Conservation (phyloP, 495 filamentous ascomycete genomes). For the Geopyxis carbonaria region DNA sequence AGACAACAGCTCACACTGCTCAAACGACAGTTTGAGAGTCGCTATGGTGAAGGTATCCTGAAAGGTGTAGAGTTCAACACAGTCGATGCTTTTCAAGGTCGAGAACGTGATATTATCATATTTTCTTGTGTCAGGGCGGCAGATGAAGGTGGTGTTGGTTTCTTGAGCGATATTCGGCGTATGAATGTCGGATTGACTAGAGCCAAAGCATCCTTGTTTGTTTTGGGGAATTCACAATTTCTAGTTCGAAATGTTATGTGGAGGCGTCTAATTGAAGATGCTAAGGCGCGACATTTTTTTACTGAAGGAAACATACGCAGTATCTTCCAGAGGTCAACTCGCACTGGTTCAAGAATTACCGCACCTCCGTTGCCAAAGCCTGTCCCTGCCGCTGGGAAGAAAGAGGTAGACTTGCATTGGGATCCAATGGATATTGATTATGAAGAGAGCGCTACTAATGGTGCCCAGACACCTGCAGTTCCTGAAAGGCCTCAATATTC, state of each 20-base stretch:
- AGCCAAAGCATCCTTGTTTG: constrained; percentile 89
- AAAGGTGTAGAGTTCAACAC: constrained; percentile 89
- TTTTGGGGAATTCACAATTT: constrained; percentile 77
- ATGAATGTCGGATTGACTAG: constrained; percentile 98
- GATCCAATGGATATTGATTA: constrained; percentile 23
- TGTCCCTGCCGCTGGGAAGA: neutral
- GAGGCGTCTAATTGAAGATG: constrained; percentile 66
- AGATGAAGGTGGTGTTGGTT: constrained; percentile 77
- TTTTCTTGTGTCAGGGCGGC: constrained; percentile 95
- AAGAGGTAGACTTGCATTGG: neutral
- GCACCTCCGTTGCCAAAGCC: constrained; percentile 1
- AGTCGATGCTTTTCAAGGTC: constrained; percentile 92
- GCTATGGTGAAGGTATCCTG: constrained; percentile 58
- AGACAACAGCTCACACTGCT: constrained; percentile 79
- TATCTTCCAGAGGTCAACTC: constrained; percentile 8
- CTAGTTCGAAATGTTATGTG: constrained; percentile 79
- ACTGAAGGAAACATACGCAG: constrained; percentile 40
- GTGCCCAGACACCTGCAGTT: neutral
- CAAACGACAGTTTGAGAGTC: constrained; percentile 47
- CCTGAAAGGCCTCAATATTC: no score
- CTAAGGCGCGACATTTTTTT: constrained; percentile 55
- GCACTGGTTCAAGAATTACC: constrained; percentile 2
- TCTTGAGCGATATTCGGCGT: constrained; percentile 92
- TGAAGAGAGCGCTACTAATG: constrained; percentile 1
- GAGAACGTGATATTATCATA: constrained; percentile 94